These are phyloP conservation scores for Acanthamoeba castellanii DNA, from an alignment of 208 protist genomes.

Conservation along the genomic window DNA sequence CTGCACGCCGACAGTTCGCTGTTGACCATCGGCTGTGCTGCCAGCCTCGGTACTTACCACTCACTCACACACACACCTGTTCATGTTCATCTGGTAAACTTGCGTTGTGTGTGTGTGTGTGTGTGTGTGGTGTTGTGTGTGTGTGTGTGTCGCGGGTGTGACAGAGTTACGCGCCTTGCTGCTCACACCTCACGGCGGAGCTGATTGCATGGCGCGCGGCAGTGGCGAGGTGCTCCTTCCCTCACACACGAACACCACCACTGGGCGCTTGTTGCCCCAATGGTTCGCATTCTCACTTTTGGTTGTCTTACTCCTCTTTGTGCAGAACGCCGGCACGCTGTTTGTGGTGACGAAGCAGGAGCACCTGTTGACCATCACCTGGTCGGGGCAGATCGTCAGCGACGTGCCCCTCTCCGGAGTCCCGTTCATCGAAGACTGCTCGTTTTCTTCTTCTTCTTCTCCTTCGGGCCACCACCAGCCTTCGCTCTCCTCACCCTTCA, in stretches of 20 bases:
- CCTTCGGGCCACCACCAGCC: too few relatives aligned
- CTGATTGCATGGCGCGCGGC: not conserved
- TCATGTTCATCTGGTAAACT: not conserved
- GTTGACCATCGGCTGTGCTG: not conserved
- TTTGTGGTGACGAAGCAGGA: conserved; percentile 15
- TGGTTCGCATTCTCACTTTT: too few relatives aligned
- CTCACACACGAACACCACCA: too few relatives aligned
- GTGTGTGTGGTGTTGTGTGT: not conserved
- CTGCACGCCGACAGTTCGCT: not conserved
- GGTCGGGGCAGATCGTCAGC: conserved; percentile 27
- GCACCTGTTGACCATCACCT: conserved; percentile 23
- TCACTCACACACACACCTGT: not conserved
- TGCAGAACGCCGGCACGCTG: not conserved
- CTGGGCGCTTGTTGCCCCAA: too few relatives aligned
- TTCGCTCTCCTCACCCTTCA: not conserved
- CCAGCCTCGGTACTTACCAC: not conserved
- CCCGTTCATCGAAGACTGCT: conserved; percentile 39
- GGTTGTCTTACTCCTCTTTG: not conserved
- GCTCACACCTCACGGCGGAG: conserved; percentile 30
- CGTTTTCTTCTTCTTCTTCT: not conserved
- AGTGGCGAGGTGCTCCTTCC: conserved; percentile 15
- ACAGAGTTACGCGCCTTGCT: conserved; percentile 5
- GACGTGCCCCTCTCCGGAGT: conserved; percentile 10
- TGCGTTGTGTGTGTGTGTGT: not conserved
- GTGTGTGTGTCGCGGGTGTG: not conserved